phyloP scores from a whole-genome alignment of 352 stramenopile species.

The Phytophthora sojae region DNA sequence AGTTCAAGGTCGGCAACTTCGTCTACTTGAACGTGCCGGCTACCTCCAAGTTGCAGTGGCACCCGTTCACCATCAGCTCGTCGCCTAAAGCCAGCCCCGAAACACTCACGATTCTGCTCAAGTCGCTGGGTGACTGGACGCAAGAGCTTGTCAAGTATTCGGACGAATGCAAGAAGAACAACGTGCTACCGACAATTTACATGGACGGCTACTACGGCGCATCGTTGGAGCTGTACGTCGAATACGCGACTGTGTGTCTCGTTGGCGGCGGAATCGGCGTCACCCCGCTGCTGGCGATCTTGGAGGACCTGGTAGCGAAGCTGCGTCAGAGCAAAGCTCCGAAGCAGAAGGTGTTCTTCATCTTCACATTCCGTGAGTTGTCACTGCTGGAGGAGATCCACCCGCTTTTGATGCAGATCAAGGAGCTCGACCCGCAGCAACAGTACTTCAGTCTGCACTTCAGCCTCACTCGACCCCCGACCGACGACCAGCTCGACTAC shows the following conservation, averaged over 20 bases:
- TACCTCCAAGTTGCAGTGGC: constrained; percentile 49
- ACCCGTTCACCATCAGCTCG: constrained; percentile 50
- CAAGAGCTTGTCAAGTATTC: constrained; percentile 42
- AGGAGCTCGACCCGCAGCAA: constrained; percentile 22
- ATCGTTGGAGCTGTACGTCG: constrained; percentile 40
- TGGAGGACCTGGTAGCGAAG: constrained; percentile 43
- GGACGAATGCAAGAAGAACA: constrained; percentile 21
- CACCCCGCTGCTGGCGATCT: constrained; percentile 50
- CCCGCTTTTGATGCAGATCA: constrained; percentile 27
- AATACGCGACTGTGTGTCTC: constrained; percentile 48
- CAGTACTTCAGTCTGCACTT: constrained; percentile 28
- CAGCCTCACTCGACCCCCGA: constrained; percentile 28
- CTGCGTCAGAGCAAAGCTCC: neutral
- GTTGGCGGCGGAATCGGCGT: constrained; percentile 50
- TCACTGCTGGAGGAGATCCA: constrained; percentile 43
- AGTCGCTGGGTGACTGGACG: constrained; percentile 53
- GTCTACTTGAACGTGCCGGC: constrained; percentile 47
- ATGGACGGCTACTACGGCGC: constrained; percentile 57
- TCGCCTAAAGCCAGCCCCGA: constrained; percentile 33
- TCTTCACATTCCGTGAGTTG: constrained; percentile 46
- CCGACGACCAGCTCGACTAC: constrained; percentile 6
- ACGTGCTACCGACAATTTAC: constrained; percentile 35
- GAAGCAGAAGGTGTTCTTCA: constrained; percentile 35
- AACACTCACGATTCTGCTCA: constrained; percentile 50
- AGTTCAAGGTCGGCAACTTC: constrained; percentile 40